A percentile compares a stretch with the other conserved stretches of the same genome.
Conservation (phyloP, 2,329 filamentous ascomycete species). For the Colletotrichum destructivum region DNA sequence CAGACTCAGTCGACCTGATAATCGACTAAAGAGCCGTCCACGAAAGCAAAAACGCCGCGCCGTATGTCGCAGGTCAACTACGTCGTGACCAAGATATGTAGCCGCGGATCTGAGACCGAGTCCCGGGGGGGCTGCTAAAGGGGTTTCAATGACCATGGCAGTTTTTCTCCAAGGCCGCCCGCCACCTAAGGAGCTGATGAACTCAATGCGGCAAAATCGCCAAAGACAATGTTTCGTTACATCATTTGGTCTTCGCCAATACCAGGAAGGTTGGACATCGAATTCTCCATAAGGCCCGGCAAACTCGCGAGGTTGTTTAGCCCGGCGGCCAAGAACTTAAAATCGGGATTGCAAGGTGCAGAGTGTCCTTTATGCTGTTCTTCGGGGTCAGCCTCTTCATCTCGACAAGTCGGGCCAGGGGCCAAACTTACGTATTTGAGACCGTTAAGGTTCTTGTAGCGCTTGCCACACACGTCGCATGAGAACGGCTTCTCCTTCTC, state of each 20-base stretch:
- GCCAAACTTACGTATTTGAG: slow-evolving; percentile 84
- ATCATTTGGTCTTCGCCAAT: slow-evolving; percentile 62
- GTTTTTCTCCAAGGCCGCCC: slow-evolving; percentile 6
- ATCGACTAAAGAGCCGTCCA: slow-evolving; percentile 30
- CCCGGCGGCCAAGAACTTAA: slow-evolving; percentile 64
- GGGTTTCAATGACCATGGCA: background rate
- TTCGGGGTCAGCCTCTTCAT: slow-evolving; percentile 10
- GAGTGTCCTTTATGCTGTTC: slow-evolving; percentile 83
- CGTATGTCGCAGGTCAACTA: slow-evolving; percentile 32
- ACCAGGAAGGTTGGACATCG: slow-evolving; percentile 53
- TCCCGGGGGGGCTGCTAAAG: background rate
- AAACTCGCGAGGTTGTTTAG: slow-evolving; percentile 55
- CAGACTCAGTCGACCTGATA: slow-evolving; percentile 35
- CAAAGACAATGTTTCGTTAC: slow-evolving; percentile 17
- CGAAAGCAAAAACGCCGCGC: slow-evolving; percentile 39
- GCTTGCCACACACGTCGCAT: slow-evolving; percentile 96
- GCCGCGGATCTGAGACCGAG: background rate
- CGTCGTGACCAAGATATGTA: slow-evolving; percentile 11
- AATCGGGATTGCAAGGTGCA: slow-evolving; percentile 90
- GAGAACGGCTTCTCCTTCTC: slow-evolving; percentile 99
- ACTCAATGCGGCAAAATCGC: background rate
- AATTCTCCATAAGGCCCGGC: slow-evolving; percentile 43
- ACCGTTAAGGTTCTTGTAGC: slow-evolving; percentile 99
- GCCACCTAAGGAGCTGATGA: background rate
- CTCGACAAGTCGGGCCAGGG: background rate